Evolutionary conservation across 441 rosid genomes (phyloP), one percentile per base, ranked within the genome.

Genomic region (Cnidoscolus chayamansa): DNA sequence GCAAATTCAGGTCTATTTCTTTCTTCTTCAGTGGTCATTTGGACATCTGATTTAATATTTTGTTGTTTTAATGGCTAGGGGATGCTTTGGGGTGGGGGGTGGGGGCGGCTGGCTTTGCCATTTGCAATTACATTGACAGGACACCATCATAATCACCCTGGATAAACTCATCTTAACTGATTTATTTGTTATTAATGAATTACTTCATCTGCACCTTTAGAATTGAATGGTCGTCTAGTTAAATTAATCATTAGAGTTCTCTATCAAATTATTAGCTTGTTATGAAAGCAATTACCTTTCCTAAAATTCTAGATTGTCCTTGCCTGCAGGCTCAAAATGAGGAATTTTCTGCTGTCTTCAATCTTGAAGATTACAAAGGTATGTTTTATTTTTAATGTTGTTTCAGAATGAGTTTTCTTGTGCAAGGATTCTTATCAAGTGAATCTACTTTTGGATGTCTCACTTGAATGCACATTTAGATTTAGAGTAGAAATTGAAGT

Each of bases 281-380:
- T 49, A 57, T 15, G 17, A 19, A 3, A 50, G 25, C n/a, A 7
- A 4, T 54, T n/a, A 10, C 20, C 13, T 15, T 25, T 43, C 51
- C 50, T 55, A 30, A 63, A 68, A 20, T 63, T 57, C 16, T 15
- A 37, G 31, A 32, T 31, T 50, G 7, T 50, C 63, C 63, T 31
- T 70, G 60, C 62, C 69, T 73, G 20, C 93, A 94, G 98, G 94
- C 92, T 76, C 97, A 89, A 81, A 94, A 87, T 86, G 94, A 88
- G 48, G 87, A 92, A 66, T 94, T 94, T 70, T 79, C 85, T 47
- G 83, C 85, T 65, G 76, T 92, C 72, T 94, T 94, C 79, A 94
- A 89, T 74, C 97, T 94, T 43, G 93, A 94, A 85, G 98, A 94
- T 81, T 94, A 92, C 76, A 94, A 86, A 92, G 97, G 98, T 92